Base-by-base conservation (phyloP, 768 basidiomycete species). In the Agaricus blazei region DNA sequence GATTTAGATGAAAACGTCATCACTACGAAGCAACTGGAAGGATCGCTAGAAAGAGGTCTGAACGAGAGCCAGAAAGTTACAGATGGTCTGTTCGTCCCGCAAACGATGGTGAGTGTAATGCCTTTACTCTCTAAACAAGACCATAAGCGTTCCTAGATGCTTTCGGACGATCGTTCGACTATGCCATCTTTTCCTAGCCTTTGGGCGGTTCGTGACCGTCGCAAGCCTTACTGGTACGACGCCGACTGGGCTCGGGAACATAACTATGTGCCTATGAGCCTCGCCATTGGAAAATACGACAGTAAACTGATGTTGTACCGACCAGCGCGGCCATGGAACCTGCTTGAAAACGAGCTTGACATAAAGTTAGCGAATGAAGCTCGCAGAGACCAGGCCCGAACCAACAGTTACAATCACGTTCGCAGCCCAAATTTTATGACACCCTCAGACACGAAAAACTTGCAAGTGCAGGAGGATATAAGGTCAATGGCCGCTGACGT, bases 201-300 rank as follows among this genome's bases (percentile, higher is more conserved):
- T 34, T 11, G 34, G 4, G 5, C 7, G 5, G 7, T 24, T 4
- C 41, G 6, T 8, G 31, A 49, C 27, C 48, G 34, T 29, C 48
- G 48, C 19, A 36, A 47, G 26, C 48, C 44, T 14, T 24, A 50
- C 27, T 50, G 47, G 54, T 56, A 56, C n/a, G 58, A 59, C 27
- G 44, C 56, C n/a, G 58, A 48, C 24, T 58, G 24, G 59, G 45
- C 26, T 56, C 58, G 56, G 56, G 60, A 36, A 51, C 53, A 42
- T 44, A 49, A 40, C 51, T 54, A 48, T 50, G 49, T 40, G 3
- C 60, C 60, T 38, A 48, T 61, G 1, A 53, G 48, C 3, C 57
- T 58, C 46, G 44, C 54, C 2, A 48, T 42, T 38, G 41, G 55
- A 12, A 36, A 50, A 7, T 36, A 49, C 26, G 54, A 56, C 14